Evolutionary conservation across 305 asterid species (phyloP).

Genomic region (Plantago coronopus): DNA sequence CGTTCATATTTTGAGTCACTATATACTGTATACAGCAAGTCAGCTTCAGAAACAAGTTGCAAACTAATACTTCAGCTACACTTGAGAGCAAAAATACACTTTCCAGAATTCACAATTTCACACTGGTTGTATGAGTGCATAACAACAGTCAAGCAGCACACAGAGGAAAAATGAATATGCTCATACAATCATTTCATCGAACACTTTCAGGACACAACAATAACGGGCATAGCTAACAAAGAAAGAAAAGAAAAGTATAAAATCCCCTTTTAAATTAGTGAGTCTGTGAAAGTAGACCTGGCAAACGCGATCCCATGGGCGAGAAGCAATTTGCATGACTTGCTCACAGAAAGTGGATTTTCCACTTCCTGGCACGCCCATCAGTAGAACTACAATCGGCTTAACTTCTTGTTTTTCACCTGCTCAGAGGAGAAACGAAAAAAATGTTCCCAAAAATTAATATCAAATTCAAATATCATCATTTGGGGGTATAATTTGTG

Average conservation of each 20-base stretch:
- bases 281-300: conserved; percentile 45
- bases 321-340: conserved; percentile 49
- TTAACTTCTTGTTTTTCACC: conserved; percentile 29
- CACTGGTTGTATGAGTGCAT: too few species aligned
- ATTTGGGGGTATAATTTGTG: neutral
- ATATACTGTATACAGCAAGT: too few species aligned
- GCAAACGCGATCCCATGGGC: conserved; percentile 85
- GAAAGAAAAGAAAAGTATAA: too few species aligned
- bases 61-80: too few species aligned
- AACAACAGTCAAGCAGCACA: too few species aligned
- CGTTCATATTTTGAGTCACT: neutral
- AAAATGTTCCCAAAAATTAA: neutral
- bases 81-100: too few species aligned
- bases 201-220: conserved; percentile 16
- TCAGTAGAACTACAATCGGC: conserved; percentile 45
- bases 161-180: neutral
- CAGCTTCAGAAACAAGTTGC: too few species aligned
- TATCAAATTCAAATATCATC: neutral
- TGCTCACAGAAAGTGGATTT: conserved; percentile 87
- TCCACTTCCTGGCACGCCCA: conserved; percentile 97
- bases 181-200: conserved; percentile 40
- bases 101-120: too few species aligned
- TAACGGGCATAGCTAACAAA: too few species aligned
- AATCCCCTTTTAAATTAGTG: neutral
- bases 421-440: conserved; percentile 16